These are phyloP conservation scores for Beauveria brongniartii DNA, from an alignment of 2,329 filamentous ascomycete species.

Conservation along the genomic window DNA sequence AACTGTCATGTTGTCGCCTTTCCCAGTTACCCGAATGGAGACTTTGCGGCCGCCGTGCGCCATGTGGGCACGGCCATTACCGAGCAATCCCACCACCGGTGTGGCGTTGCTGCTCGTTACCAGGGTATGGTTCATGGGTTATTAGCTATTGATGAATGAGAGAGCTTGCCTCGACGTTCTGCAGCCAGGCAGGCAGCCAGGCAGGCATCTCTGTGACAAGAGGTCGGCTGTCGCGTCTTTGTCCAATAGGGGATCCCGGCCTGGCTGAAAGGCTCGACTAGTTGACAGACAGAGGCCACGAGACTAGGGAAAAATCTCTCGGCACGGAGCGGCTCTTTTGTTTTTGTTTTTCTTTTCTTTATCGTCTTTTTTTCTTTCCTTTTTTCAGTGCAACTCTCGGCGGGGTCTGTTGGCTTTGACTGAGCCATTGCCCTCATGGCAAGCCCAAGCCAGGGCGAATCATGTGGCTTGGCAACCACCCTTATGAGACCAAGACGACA, in stretches of 20 bases:
- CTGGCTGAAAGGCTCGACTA: neutral
- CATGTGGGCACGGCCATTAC: conserved; percentile 8
- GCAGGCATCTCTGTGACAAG: neutral
- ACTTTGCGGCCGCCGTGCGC: neutral
- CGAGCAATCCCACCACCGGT: neutral
- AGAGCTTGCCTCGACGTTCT: too few species aligned
- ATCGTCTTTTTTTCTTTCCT: neutral
- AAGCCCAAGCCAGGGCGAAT: neutral
- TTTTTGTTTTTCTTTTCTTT: too few species aligned
- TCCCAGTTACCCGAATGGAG: neutral
- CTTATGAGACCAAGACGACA: too few species aligned
- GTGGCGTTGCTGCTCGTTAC: neutral
- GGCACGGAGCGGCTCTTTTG: neutral
- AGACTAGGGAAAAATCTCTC: neutral
- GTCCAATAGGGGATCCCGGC: neutral
- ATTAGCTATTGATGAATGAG: neutral
- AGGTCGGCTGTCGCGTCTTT: neutral
- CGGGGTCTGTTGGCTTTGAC: too few species aligned
- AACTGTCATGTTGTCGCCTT: neutral
- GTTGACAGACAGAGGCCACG: neutral
- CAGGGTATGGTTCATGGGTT: neutral
- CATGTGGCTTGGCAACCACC: too few species aligned
- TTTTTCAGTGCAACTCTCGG: too few species aligned
- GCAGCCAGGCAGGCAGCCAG: neutral
- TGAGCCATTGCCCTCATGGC: neutral